Conservation (phyloP, 1,284 basidiomycete species). For the Irpex sp. region DNA sequence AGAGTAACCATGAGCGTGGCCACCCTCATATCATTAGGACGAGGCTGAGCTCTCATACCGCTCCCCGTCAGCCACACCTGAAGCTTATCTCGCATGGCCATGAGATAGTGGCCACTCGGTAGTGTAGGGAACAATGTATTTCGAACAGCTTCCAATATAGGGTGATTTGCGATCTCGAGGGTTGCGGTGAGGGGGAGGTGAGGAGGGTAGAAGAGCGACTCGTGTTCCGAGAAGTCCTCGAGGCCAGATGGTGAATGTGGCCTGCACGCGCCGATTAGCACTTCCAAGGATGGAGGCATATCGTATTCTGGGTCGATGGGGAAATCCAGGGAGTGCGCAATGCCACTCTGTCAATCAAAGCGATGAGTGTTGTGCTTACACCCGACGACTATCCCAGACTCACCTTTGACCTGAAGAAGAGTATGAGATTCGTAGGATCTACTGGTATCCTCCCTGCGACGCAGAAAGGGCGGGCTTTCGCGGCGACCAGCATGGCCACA, state of each 20-base stretch:
- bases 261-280: slow-evolving; percentile 71
- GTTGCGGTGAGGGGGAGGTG: slow-evolving; percentile 70
- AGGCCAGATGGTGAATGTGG: slow-evolving; percentile 57
- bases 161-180: slow-evolving; percentile 75
- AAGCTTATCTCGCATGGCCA: slow-evolving; percentile 61
- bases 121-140: slow-evolving; percentile 66
- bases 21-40: slow-evolving; percentile 60
- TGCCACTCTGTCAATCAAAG: slow-evolving; percentile 54
- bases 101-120: slow-evolving; percentile 65
- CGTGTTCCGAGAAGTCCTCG: slow-evolving; percentile 44
- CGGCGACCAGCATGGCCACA: slow-evolving; percentile 52
- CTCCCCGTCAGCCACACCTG: slow-evolving; percentile 64
- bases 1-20: slow-evolving; percentile 72
- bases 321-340: slow-evolving; percentile 76
- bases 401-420: slow-evolving; percentile 80
- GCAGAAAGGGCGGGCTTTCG: slow-evolving; percentile 61
- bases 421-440: slow-evolving; percentile 59
- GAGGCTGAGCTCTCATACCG: slow-evolving; percentile 50
- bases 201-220: slow-evolving; percentile 70
- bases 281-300: slow-evolving; percentile 75
- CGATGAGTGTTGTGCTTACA: not conserved
- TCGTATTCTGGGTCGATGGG: slow-evolving; percentile 74
- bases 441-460: slow-evolving; percentile 68
- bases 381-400: slow-evolving; percentile 16
- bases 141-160: slow-evolving; percentile 72